Conservation (phyloP, 495 filamentous ascomycete species). For the Aspergillus panamensis region DNA sequence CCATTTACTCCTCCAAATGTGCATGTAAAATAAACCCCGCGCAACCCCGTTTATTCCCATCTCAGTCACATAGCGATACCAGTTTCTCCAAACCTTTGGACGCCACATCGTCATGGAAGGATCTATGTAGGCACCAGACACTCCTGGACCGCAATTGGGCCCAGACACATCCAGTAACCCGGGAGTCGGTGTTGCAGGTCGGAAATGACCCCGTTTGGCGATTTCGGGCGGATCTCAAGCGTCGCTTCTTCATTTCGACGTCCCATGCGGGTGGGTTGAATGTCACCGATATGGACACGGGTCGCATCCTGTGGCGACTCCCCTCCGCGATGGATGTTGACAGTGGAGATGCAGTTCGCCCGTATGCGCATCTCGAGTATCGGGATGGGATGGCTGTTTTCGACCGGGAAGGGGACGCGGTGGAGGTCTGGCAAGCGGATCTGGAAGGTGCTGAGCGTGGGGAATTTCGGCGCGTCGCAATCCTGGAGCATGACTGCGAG, state of each 20-base stretch:
- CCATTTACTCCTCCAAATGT: conserved; percentile 34
- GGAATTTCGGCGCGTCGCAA: conserved; percentile 37
- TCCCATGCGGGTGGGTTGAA: conserved; percentile 39
- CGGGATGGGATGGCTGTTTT: conserved; percentile 43
- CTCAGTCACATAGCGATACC: not conserved
- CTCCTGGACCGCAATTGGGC: conserved; percentile 38
- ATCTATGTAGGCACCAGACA: conserved; percentile 37
- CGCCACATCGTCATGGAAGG: conserved; percentile 34
- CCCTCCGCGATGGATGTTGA: conserved; percentile 32
- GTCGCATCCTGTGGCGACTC: conserved; percentile 34
- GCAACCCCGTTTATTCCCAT: conserved; percentile 11
- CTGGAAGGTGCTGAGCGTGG: conserved; percentile 31
- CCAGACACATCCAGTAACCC: conserved; percentile 22
- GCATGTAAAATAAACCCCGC: not conserved
- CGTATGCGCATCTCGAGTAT: conserved; percentile 40
- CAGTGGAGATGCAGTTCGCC: conserved; percentile 29
- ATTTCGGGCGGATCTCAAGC: conserved; percentile 39
- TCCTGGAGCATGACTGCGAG: conserved; percentile 36
- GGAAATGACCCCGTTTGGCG: conserved; percentile 41
- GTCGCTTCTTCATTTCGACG: conserved; percentile 38
- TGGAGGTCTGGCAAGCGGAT: conserved; percentile 39
- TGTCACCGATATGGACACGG: conserved; percentile 41
- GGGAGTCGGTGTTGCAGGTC: conserved; percentile 36
- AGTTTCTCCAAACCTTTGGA: conserved; percentile 29
- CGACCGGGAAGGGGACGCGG: conserved; percentile 37